Conservation (phyloP, 1,139 yeast species). For the Meyerozyma smithsonii region DNA sequence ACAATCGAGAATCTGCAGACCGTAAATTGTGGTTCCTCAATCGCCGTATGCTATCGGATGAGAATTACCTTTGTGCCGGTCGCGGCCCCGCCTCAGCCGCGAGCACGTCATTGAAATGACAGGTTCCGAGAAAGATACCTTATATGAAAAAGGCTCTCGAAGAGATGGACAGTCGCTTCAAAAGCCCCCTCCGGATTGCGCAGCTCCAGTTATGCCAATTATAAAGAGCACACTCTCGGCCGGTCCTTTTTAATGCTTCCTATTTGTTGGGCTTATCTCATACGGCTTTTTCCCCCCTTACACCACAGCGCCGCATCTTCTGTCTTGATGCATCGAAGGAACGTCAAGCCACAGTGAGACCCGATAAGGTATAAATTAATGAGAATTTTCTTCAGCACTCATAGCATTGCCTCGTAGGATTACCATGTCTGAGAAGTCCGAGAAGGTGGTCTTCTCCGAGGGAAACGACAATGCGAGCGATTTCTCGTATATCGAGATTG, state of each 20-base stretch:
- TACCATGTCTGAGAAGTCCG: background rate
- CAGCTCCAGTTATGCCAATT: too few species aligned
- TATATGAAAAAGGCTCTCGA: too few species aligned
- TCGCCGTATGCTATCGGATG: too few species aligned
- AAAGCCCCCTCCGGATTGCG: too few species aligned
- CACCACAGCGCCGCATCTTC: background rate
- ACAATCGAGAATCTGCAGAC: background rate
- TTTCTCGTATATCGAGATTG: background rate
- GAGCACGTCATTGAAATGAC: background rate
- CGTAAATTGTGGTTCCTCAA: background rate
- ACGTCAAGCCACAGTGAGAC: background rate
- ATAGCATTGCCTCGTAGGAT: too few species aligned
- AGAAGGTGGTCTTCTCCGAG: background rate
- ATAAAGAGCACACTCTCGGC: too few species aligned
- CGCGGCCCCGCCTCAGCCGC: conserved; percentile 1
- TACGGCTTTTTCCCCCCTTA: background rate
- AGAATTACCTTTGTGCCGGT: too few species aligned
- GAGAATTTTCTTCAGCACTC: too few species aligned
- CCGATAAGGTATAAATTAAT: background rate
- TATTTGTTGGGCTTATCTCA: background rate
- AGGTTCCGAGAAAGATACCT: too few species aligned
- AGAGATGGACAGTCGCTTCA: too few species aligned
- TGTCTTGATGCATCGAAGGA: background rate
- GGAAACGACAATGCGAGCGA: background rate
- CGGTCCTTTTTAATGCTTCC: background rate